A percentile compares a stretch with the other conserved stretches of the same genome.
Evolutionary conservation across 208 protist genomes (phyloP).

Genomic region (Trypanosoma caninum): DNA sequence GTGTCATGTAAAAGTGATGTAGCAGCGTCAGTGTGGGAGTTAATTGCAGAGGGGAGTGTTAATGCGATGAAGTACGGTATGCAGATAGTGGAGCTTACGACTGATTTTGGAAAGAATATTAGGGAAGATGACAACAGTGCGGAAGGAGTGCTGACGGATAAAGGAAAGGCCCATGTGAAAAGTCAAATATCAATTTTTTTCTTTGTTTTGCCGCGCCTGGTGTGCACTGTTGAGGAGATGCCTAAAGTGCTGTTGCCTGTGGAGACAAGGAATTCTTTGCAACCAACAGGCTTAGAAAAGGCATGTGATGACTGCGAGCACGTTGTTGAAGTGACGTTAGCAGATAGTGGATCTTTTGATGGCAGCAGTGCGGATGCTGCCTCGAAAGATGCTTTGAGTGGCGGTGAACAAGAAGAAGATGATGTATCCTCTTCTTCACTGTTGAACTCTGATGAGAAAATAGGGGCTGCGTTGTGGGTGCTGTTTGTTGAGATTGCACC

Average conservation of each 20-base stretch:
- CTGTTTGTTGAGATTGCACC: constrained; percentile 12
- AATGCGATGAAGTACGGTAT: constrained; percentile 4
- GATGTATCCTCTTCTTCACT: neutral
- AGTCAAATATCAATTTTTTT: neutral
- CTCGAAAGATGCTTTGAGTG: too few species aligned
- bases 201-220: constrained; percentile 9
- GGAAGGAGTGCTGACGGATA: too few species aligned
- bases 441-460: neutral
- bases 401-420: neutral
- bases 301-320: neutral
- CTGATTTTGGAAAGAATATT: too few species aligned
- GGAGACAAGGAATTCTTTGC: neutral
- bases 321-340: too few species aligned
- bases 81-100: constrained; percentile 6
- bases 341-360: too few species aligned
- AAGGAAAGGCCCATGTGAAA: neutral
- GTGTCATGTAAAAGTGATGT: too few species aligned
- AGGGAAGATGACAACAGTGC: too few species aligned
- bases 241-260: too few species aligned
- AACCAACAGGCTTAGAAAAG: neutral
- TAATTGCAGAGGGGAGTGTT: constrained; percentile 5
- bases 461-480: neutral
- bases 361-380: too few species aligned
- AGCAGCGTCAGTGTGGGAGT: constrained; percentile 1
- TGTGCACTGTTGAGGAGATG: neutral